These are phyloP conservation scores for Schizosaccharomyces osmophilus DNA, from an alignment of 805 yeast genomes.

Conservation along the genomic window DNA sequence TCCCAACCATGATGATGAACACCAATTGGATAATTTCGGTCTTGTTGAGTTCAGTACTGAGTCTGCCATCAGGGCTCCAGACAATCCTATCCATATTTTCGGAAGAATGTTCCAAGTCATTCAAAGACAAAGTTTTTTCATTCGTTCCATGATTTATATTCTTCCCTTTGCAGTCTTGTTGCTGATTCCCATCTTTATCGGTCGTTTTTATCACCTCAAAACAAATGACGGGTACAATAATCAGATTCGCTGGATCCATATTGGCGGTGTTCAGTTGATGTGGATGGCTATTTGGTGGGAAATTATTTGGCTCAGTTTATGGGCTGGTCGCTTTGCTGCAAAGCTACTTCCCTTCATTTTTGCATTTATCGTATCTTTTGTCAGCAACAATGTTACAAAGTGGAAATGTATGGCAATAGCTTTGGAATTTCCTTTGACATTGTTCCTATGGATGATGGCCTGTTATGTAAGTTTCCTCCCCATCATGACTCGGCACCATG, in stretches of 20 bases:
- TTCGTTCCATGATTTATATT: background rate
- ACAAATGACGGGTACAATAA: background rate
- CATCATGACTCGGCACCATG: background rate
- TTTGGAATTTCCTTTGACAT: conserved; percentile 1
- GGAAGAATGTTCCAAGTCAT: background rate
- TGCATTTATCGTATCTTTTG: background rate
- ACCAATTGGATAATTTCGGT: background rate
- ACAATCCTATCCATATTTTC: background rate
- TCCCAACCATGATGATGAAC: background rate
- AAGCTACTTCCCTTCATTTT: background rate
- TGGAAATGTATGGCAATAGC: background rate
- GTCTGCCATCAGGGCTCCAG: background rate
- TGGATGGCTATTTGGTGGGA: conserved; percentile 3
- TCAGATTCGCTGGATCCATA: background rate
- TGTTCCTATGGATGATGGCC: background rate
- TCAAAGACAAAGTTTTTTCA: background rate
- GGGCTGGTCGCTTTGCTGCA: conserved; percentile 2
- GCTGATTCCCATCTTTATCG: conserved; percentile 1
- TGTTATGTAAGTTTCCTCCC: background rate
- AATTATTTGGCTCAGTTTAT: conserved; percentile 2
- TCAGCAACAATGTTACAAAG: background rate
- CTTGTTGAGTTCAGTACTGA: background rate
- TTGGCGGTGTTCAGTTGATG: conserved; percentile 3
- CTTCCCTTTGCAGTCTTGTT: background rate
- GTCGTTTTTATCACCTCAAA: background rate